Base-by-base conservation (phyloP, 1,139 yeast species). In the Kluyveromyces marxianus region DNA sequence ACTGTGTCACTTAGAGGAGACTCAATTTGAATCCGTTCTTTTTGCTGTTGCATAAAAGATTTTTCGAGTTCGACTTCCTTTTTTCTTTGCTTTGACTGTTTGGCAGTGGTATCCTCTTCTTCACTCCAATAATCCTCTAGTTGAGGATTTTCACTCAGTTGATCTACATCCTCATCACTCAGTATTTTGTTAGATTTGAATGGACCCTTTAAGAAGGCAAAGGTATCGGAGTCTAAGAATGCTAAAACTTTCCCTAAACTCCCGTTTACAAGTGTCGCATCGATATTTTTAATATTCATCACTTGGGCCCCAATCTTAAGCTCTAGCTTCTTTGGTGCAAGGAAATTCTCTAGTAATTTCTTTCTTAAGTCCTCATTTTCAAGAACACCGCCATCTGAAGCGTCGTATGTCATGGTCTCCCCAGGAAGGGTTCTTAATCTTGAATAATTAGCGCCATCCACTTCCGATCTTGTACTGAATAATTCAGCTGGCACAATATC, bases 241-340 rank as follows among this genome's bases (percentile, higher is more conserved):
- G 79, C 95, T 29, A 89, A 65, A 1, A 92, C 90, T 50, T 76
- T 83, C 0, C 99, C 99, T 40, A 92, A 68, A 0, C 96, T 82
- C 0, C 99, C 99, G 65, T 92, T 92, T 3, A 94, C 98, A 40
- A 92, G 71, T 0, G 84, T 78, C 27, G 81, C 88, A 62, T 90
- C 97, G 48, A 86, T 74, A 62, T 92, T 94, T 63, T 92, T 92
- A 50, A 92, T 77, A 74, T 94, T 82, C 98, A 92, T 94, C 0
- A 92, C 98, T 66, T 92, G 98, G 0, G 97, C 92, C 35, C 90
- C 90, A 42, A 75, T 74, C 58, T 89, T 90, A 54, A 92, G 69
- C 8, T 70, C 70, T 25, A 92, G 64, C 31, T 67, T 67, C 38
- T 72, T 69, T 1, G 88, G 90, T 2, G 95, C 94, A 61, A 92